Evolutionary conservation across 495 filamentous ascomycete genomes (phyloP), one percentile per base, ranked within the genome.

Genomic region (Penicillium roqueforti): DNA sequence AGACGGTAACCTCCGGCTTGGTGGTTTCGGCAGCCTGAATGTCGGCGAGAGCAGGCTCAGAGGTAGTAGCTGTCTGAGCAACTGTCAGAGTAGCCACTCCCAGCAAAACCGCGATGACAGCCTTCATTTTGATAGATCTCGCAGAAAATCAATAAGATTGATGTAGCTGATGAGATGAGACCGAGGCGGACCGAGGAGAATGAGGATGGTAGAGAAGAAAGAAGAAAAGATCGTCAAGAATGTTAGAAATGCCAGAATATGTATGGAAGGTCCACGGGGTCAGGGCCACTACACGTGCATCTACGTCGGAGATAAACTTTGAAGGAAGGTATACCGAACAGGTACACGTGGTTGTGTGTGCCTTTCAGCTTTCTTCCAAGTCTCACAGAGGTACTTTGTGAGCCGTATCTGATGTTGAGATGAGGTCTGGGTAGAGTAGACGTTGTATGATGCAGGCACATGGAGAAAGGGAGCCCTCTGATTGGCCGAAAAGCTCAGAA

Each of bases 1-100:
- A 83, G 18, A 71, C 77, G 18, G 83, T 79, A 11, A 76, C 78
- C 28, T 68, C 58, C 13, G 73, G 69, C 49, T 57, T 54, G 18
- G 57, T 60, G 4, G 66, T 63, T 19, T 65, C 68, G 23, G 60
- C 60, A 10, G 68, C 67, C 10, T 53, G 51, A 42, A 73, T 72
- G 20, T 67, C 63, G 6, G 64, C 53, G 0, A 56, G 25, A 26
- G 66, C 55, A 13, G 70, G 72, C 57, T 66, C 59, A 5, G 67
- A 62, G 23, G 58, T 49, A 3, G 65, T 70, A 29, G 58, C 54
- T 9, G 55, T 28, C 47, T 66, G 57, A 9, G 70, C 70, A 3
- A 55, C 26, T 26, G 61, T 63, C 36, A 66, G 29, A 7, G 62
- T 39, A 31, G 59, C 61, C 11, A 58, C 47, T 13, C 53, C 63